Percentiles rank a stretch among this genome's conserved stretches.
Conservation (phyloP, 192 early-diverging fungal species). For the Borealophlyctis nickersoniae region DNA sequence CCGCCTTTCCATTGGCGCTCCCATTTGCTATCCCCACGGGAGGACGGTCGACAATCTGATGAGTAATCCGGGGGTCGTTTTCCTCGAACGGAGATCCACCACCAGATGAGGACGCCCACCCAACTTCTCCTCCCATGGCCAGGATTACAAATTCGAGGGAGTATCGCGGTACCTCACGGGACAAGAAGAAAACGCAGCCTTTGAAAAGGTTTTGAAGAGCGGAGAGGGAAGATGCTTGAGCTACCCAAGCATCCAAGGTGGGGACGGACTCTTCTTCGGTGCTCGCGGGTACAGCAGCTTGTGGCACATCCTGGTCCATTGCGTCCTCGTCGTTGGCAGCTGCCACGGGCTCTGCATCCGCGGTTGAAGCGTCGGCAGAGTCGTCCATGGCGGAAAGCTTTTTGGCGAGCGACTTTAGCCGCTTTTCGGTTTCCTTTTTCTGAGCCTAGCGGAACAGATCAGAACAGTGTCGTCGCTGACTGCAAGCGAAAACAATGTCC, state of each 20-base stretch:
- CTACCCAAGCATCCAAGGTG: constrained; percentile 10
- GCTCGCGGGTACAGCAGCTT: constrained; percentile 29
- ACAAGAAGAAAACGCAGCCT: constrained; percentile 74
- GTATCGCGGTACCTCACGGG: constrained; percentile 91
- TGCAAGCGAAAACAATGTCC: too few relatives aligned
- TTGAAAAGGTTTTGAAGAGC: constrained; percentile 51
- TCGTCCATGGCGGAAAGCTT: constrained; percentile 13
- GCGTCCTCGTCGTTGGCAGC: constrained; percentile 31
- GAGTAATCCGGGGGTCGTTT: constrained; percentile 80
- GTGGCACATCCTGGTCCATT: constrained; percentile 30
- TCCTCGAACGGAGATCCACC: constrained; percentile 75
- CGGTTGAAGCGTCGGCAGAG: background rate
- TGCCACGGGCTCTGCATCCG: constrained; percentile 10
- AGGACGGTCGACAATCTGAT: constrained; percentile 88
- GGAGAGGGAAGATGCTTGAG: background rate
- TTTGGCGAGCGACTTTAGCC: constrained; percentile 32
- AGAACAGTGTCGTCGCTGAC: constrained; percentile 12
- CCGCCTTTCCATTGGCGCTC: constrained; percentile 5
- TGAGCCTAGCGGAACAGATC: background rate
- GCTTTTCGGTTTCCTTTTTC: constrained; percentile 39
- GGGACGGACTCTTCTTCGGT: constrained; percentile 30
- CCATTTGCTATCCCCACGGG: constrained; percentile 22
- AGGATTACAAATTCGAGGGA: constrained; percentile 90
- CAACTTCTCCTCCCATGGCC: constrained; percentile 83
- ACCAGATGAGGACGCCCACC: constrained; percentile 80